Base-by-base conservation (phyloP, 331 rosid species). In the Phaseolus coccineus region DNA sequence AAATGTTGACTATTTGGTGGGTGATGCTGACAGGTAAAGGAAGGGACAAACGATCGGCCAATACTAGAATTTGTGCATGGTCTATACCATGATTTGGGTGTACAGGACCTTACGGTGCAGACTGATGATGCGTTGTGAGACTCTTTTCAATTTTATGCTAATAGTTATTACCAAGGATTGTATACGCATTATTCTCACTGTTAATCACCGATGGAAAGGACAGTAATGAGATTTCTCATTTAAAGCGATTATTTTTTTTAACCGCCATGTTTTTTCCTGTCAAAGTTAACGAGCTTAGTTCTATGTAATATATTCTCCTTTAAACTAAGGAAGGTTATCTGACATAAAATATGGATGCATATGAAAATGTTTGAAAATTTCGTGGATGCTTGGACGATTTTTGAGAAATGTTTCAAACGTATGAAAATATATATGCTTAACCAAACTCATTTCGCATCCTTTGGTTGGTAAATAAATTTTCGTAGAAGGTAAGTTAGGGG, bases 1-100 rank as follows among this genome's bases (percentile, higher is more conserved):
- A 37, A 67, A 73, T 76, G 35, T 77, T 85, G 86, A 81, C 73
- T 50, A 46, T 57, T 80, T 63, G 44, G 58, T 62, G 86, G 71
- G 59, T 50, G 44, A 51, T 71, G 58, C 19, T 75, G 82, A 63
- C 91, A 96, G 99, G 91, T 87, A 58, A 96, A 87, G 84, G 85
- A 93, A 78, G 98, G 90, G 84, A 63, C 65, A n/a, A 93, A 89
- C 70, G 89, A 90, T 82, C 89, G 91, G 16, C 85, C 88, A 19
- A 74, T 88, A 46, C 94, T 93, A 15, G 94, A 86, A 71, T 90
- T 77, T 65, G 97, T 89, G 89, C 99, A 96, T 75, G 94, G 88
- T n/a, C 83, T 93, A 78, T 96, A 86, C 87, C 98, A 91, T 63
- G 99, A 96, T 77, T 83, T 93, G 87, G 99, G 99, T 35, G 85